phyloP scores from a whole-genome alignment of 768 basidiomycete species.

The Tricholoma matsutake region DNA sequence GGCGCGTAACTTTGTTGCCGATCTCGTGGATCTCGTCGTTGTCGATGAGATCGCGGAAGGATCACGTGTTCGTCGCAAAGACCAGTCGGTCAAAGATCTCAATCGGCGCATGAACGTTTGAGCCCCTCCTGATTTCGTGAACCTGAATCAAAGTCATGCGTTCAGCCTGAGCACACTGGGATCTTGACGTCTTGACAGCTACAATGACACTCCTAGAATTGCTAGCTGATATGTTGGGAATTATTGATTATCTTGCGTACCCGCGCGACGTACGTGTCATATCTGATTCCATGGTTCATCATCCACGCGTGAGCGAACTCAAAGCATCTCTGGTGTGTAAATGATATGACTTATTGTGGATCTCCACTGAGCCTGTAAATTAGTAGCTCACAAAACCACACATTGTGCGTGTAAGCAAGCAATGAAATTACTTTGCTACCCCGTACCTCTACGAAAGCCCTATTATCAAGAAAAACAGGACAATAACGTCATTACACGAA shows the following conservation, averaged over 20 bases:
- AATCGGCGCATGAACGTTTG: no score
- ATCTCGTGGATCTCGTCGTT: no score
- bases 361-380: neutral
- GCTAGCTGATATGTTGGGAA: neutral
- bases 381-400: conserved; percentile 21
- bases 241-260: neutral
- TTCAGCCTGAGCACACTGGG: no score
- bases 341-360: neutral
- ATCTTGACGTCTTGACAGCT: no score
- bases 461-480: conserved; percentile 11
- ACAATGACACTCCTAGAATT: neutral
- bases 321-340: conserved; percentile 22
- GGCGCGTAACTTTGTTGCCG: no score
- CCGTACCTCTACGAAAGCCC: conserved; percentile 25
- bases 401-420: conserved; percentile 23
- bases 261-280: neutral
- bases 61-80: no score
- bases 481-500: conserved; percentile 8
- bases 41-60: no score
- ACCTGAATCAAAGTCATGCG: no score
- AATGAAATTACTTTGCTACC: conserved; percentile 19
- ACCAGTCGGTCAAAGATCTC: no score
- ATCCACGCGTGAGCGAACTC: no score
- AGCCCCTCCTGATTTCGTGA: no score
- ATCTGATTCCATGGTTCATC: neutral